Evolutionary conservation across 139 green algal species (phyloP), one percentile per base, ranked within the genome.

Genomic region (Chlamydomonas eustigma): DNA sequence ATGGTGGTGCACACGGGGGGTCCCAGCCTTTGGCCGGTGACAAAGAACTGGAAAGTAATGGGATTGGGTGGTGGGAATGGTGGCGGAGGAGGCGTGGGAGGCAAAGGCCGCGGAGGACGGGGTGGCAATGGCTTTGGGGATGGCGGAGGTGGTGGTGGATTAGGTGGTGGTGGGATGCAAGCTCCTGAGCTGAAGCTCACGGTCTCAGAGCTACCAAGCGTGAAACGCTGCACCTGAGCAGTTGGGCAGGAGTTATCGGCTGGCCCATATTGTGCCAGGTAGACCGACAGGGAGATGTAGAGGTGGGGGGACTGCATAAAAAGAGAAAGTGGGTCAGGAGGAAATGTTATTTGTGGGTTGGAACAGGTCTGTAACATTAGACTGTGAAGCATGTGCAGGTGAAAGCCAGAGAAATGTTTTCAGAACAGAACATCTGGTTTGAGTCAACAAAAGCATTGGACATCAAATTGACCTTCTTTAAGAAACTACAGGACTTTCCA

Each of bases 11-110:
- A 58, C 44, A 58, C 44, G 44, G 12, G 12, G 12, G 12, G 44
- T 18, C 12, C 12, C 44, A 58, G 12, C 12, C 18, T 18, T 12
- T 12, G 44, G 44, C 44, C 44, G 44, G 44, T 58, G 18, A 28
- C 18, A 18, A 58, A 12, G 44, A 76, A 76, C 5, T 64, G 38
- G 28, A 76, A 76, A 28, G 38, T 64, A 28, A 39, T 76, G 39
- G 6, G 39, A 31, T 65, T 28, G 5, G 70, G 37, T 30, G 70
- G 70, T 4, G 70, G 70, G 30, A 39, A 34, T 24, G 70, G 70
- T n/a, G 70, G 70, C 3, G n/a, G n/a, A 8, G 70, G 70, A 30
- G 70, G 70, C 24, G 6, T 70, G 63, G 63, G 63, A 8, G 63
- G 63, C 24, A 28, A 35, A 8, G 63, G 63, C 30, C 63, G 25